These are phyloP conservation scores for Dryas octopetala DNA, from an alignment of 306 rosid genomes.

Conservation along the genomic window DNA sequence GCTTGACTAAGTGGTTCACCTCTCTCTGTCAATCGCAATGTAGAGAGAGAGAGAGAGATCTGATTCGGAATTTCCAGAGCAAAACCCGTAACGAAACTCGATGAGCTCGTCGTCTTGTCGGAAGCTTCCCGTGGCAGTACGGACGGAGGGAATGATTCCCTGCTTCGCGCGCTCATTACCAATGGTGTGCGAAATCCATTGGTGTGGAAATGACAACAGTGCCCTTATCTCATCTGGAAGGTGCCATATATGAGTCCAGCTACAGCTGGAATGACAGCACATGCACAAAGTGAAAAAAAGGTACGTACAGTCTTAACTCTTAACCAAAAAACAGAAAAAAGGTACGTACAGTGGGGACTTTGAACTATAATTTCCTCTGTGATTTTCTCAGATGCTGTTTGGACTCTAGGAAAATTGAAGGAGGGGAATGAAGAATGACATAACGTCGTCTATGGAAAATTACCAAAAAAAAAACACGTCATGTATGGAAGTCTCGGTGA, in stretches of 20 bases:
- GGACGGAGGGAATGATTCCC: not conserved
- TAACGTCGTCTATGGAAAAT: no score
- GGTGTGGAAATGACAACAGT: not conserved
- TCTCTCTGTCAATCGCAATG: not conserved
- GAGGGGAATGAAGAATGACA: not conserved
- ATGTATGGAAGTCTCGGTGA: no score
- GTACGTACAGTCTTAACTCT: no score
- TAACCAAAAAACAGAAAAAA: no score
- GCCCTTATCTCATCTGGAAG: not conserved
- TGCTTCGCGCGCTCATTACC: not conserved
- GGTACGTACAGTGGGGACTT: not conserved
- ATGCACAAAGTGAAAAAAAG: not conserved
- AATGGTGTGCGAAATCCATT: no score
- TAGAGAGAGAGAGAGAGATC: conserved; percentile 1
- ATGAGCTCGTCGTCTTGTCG: conserved; percentile 26
- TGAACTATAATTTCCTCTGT: not conserved
- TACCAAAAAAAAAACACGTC: no score
- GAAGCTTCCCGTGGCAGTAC: conserved; percentile 34
- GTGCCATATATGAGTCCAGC: no score
- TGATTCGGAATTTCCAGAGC: not conserved
- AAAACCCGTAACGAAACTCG: not conserved
- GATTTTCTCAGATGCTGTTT: not conserved
- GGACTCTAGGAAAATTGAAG: not conserved
- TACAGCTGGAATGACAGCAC: conserved; percentile 3
- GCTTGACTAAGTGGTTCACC: not conserved